Evolutionary conservation across 768 basidiomycete species (phyloP).

Genomic region (Cystobasidiopsis lactophilus): DNA sequence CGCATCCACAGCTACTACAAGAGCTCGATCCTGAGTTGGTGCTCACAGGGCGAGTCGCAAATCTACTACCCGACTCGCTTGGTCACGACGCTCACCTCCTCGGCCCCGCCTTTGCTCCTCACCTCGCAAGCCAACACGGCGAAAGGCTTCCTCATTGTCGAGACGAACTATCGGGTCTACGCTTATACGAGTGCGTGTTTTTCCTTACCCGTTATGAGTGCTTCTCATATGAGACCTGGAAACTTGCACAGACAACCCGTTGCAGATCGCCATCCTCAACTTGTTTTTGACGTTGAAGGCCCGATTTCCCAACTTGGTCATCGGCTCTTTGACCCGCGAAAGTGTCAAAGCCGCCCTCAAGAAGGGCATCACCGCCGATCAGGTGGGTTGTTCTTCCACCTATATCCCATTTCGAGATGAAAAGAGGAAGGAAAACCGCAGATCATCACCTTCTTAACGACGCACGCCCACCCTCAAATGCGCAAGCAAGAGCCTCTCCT

Average conservation of each 20-base stretch:
- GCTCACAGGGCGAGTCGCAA: too few species aligned
- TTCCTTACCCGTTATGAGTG: too few species aligned
- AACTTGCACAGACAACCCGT: slow-evolving; percentile 49
- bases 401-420: slow-evolving; percentile 12
- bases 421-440: too few species aligned
- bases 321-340: slow-evolving; percentile 81
- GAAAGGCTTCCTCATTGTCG: slow-evolving; percentile 79
- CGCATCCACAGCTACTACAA: background rate
- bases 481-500: slow-evolving; percentile 83
- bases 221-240: background rate
- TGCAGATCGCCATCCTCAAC: slow-evolving; percentile 87
- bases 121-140: slow-evolving; percentile 20
- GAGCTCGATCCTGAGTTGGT: background rate
- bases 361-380: slow-evolving; percentile 90
- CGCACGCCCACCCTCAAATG: slow-evolving; percentile 97
- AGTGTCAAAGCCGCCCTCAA: slow-evolving; percentile 81
- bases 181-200: slow-evolving; percentile 65
- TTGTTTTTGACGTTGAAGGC: slow-evolving; percentile 80
- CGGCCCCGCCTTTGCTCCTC: slow-evolving; percentile 39
- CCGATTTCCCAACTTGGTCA: slow-evolving; percentile 90
- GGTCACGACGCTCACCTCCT: slow-evolving; percentile 81
- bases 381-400: slow-evolving; percentile 34
- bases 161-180: slow-evolving; percentile 95
- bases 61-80: slow-evolving; percentile 87
- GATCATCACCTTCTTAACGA: slow-evolving; percentile 86